Evolutionary conservation across 2,329 filamentous ascomycete species (phyloP), one percentile per base, ranked within the genome.

Genomic region (Raffaelea ambrosiae): DNA sequence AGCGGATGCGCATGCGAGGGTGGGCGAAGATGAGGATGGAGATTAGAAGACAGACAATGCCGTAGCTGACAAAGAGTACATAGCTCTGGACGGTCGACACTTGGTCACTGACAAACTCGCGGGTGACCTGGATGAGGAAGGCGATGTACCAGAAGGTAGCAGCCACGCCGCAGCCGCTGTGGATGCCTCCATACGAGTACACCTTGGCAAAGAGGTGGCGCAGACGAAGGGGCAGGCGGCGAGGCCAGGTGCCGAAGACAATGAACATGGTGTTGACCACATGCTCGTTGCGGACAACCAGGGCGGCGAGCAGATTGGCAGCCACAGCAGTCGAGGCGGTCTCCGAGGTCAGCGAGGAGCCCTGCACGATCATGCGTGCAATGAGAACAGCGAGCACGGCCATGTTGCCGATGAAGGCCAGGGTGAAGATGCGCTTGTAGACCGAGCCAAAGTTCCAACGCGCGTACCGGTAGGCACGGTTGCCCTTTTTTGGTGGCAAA

Each of bases 171-270:
- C 71, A 73, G n/a, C 72, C 72, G 52, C 69, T 73, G 57, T 77
- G 74, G 3, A 76, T 64, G 21, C 74, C 73, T 19, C 74, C 74
- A 54, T 74, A 72, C 42, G 73, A 71, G 57, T 75, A 76, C 1
- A 74, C 66, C 54, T 76, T 76, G 31, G 72, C 71, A 3, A 65
- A 63, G 33, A 71, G 57, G 9, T 64, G 65, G n/a, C 73, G 69
- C 44, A 73, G 54, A 35, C 65, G 57, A 29, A 75, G 59, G 2
- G 73, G 73, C 2, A 55, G 49, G 8, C 18, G 21, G 18, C 44
- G 50, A 14, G 55, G 46, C 54, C 54, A 55, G n/a, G 54, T 53
- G 53, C 64, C 64, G 46, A 72, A 69, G 11, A 67, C 51, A 44
- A 60, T 56, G 56, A 74, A 76, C 40, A 76, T 64, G 16, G 62